Evolutionary conservation across 768 basidiomycete genomes (phyloP), one percentile per base, ranked within the genome.

Genomic region (Neoboletus brunneissimus): DNA sequence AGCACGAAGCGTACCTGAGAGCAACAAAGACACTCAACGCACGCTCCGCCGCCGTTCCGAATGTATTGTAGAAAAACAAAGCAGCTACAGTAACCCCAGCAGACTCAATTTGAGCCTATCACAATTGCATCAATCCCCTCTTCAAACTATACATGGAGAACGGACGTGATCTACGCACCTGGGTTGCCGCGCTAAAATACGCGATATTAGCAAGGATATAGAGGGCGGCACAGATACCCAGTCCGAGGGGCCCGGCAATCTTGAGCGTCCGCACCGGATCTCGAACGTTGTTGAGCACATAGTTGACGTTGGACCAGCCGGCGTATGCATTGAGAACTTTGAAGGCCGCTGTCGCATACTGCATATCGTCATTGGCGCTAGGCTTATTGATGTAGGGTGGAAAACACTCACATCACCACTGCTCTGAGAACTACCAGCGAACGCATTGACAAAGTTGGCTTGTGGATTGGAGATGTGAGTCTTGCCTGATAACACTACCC

Each of bases 321-420:
- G 65, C 41, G 54, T 77, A 81, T 2, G 77, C 65, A 52, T 74
- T 72, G 23, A 85, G 68, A 23, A 85, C 81, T 57, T 85, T 83
- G 76, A 81, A 83, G 0, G 77, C 83, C 4, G 81, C 84, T 0
- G 83, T 82, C 1, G 82, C 83, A 53, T 83, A 86, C 83, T 84
- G 50, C 18, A 8, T 40, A 12, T 27, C 2, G 16, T 41, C 46
- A 15, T 53, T 31, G 12, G 25, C 6, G 38, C 13, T 12, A 12
- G 20, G 1, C 10, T 0, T 25, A 11, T 18, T 5, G 18, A 25
- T n/a, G n/a, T n/a, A n/a, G n/a, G n/a, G n/a, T 1, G 4, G 1
- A 11, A 8, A 37, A 3, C 27, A 56, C 67, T 53, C 48, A 77
- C 79, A 22, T 79, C 79, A 57, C 82, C 80, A 44, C 79, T 76